Conservation (phyloP, 2,329 filamentous ascomycete genomes). For the Fusarium pseudonygamai region DNA sequence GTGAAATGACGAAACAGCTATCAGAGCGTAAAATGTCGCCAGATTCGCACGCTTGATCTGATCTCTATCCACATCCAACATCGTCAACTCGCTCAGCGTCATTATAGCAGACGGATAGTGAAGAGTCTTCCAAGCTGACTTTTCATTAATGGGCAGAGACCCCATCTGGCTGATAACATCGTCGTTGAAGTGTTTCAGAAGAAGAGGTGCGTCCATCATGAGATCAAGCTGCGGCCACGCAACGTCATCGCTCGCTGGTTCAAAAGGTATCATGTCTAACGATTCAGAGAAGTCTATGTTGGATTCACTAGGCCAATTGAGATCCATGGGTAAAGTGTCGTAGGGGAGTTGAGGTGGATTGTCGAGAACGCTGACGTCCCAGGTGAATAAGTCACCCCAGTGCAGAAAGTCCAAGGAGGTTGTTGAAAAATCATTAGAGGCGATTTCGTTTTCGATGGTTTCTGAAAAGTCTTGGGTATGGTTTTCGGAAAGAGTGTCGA, state of each 20-base stretch:
- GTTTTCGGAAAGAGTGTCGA: conserved; percentile 12
- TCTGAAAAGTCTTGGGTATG: conserved; percentile 11
- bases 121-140: conserved; percentile 34
- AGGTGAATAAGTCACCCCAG: conserved; percentile 36
- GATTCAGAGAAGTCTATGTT: conserved; percentile 11
- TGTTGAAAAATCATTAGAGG: background rate
- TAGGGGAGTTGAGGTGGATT: conserved; percentile 18
- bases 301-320: conserved; percentile 21
- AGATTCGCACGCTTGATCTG: conserved; percentile 34
- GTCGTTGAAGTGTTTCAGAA: conserved; percentile 35
- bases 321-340: conserved; percentile 7
- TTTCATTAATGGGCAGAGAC: conserved; percentile 36
- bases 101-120: conserved; percentile 34
- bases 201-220: conserved; percentile 22
- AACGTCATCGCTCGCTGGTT: background rate
- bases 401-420: conserved; percentile 25
- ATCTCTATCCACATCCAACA: conserved; percentile 20
- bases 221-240: conserved; percentile 35
- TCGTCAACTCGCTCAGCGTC: conserved; percentile 34
- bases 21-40: conserved; percentile 28
- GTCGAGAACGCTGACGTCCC: conserved; percentile 34
- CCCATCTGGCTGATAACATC: conserved; percentile 39
- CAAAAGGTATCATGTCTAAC: background rate
- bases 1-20: conserved; percentile 34
- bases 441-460: background rate